Evolutionary conservation across 495 filamentous ascomycete genomes (phyloP), one percentile per base, ranked within the genome.

Genomic region (Aspergillus steynii): DNA sequence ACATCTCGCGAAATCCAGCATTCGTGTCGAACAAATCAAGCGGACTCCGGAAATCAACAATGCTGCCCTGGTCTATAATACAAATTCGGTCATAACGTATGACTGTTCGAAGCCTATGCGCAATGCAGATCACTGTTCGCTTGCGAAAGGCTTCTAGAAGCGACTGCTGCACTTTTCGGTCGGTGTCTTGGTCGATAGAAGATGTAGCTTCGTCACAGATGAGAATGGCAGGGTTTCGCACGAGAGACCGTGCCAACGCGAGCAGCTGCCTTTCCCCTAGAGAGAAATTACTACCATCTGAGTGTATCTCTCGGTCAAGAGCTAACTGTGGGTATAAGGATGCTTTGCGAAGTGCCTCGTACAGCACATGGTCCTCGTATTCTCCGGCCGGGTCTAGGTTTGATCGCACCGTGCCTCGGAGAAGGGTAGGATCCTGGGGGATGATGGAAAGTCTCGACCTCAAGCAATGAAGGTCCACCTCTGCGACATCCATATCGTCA

Each of bases 131-230:
- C 61, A 98, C 70, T 47, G 94, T 98, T 80, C 89, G 91, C 45
- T 93, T 94, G 58, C 83, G 80, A 76, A 97, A 98, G 0, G 89
- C 95, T 14, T 84, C 82, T 2, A 89, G 87, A 73, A 98, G 97
- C 4, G 94, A 96, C 49, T 78, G 77, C 77, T 98, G 95, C 71
- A 98, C 97, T 82, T 93, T 93, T 75, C 90, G 86, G 63, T 98
- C 94, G 10, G 95, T 98, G 70, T 96, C 94, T 76, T 97, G 93
- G 74, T 98, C 94, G 5, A 98, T 92, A 5, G 85, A 89, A 4
- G 86, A 91, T 0, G 94, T 98, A 0, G 95, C 94, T 74, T 97
- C 95, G 77, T 98, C 94, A 74, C 92, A 96, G 52, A 98, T 87
- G 67, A 97, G 97, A 75, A 97, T 96, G 65, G 89, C 89, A 0